phyloP scores from a whole-genome alignment of 768 basidiomycete genomes.

The Tricholoma hemisulphureum region DNA sequence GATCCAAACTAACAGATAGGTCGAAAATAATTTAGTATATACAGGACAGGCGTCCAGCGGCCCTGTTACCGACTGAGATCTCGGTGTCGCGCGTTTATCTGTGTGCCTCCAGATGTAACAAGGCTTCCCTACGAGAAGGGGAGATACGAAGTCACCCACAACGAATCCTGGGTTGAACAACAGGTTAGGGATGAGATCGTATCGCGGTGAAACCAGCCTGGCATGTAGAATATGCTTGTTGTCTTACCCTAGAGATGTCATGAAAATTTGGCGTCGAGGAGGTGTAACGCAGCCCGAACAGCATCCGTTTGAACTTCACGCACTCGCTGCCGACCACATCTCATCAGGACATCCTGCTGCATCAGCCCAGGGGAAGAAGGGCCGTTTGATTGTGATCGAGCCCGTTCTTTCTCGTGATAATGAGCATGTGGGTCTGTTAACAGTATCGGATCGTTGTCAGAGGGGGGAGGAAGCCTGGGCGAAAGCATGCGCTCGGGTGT shows the following conservation, averaged over 20 bases:
- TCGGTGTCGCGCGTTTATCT: neutral
- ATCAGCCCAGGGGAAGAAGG: slow-evolving; percentile 51
- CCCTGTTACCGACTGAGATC: neutral
- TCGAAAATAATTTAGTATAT: neutral
- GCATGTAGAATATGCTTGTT: neutral
- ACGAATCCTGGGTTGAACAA: neutral
- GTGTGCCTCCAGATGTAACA: neutral
- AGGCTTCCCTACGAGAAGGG: neutral
- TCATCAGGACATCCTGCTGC: slow-evolving; percentile 59
- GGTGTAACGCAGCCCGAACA: slow-evolving; percentile 70
- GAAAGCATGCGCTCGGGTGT: slow-evolving; percentile 47
- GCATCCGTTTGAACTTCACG: slow-evolving; percentile 71
- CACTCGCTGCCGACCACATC: slow-evolving; percentile 60
- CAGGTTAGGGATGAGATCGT: neutral
- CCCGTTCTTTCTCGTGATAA: slow-evolving; percentile 45
- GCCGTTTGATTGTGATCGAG: slow-evolving; percentile 13
- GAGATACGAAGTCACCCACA: neutral
- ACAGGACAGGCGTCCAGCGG: neutral
- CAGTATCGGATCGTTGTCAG: slow-evolving; percentile 35
- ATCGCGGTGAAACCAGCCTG: neutral
- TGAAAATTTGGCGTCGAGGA: slow-evolving; percentile 66
- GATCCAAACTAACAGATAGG: neutral
- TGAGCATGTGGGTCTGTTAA: slow-evolving; percentile 55
- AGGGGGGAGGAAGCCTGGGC: slow-evolving; percentile 16
- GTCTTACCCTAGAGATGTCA: slow-evolving; percentile 17